Evolutionary conservation across 345 rosid species (phyloP), one percentile per base, ranked within the genome.

Genomic region (Acer negundo): DNA sequence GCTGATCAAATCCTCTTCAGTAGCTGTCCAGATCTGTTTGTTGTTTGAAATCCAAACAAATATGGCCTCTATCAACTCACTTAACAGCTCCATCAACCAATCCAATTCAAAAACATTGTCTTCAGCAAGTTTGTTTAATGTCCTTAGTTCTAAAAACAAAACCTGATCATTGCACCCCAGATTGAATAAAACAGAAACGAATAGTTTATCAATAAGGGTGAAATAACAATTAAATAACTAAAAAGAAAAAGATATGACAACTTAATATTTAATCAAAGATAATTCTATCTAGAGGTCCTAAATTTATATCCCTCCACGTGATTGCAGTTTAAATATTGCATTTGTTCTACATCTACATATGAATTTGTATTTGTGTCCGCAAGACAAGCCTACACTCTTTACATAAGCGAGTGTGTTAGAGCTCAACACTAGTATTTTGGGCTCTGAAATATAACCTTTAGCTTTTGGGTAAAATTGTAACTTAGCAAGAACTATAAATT

Each of bases 61-160:
- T 58, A 83, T 70, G 69, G 90, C 79, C 80, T 84, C 86, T 72
- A 85, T 73, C 69, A 91, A 56, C 75, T 89, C 91, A 74, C 80
- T 79, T 72, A 81, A 56, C 13, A 91, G 84, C 62, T 80, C 84
- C 80, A 66, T 80, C 77, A 87, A 75, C 95, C 95, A 87, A 70
- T 85, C 77, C 75, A 13, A 73, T 72, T 87, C 87, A 66, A 83
- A 82, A 62, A 74, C 77, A 68, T 82, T 74, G 42, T 85, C 85
- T 70, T 85, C 82, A 22, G 83, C 78, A 73, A 78, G 83, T 76
- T 82, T 74, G 66, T 82, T 81, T 74, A 87, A 62, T 76, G 86
- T 82, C 79, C 88, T 82, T 67, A 91, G 76, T 67, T 91, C 92
- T 67, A 83, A 74, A 80, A 89, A 91, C 31, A 91, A 62, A 53